Evolutionary conservation across 1,284 basidiomycete genomes (phyloP), one percentile per base, ranked within the genome.

Genomic region (Ganoderma sinense): DNA sequence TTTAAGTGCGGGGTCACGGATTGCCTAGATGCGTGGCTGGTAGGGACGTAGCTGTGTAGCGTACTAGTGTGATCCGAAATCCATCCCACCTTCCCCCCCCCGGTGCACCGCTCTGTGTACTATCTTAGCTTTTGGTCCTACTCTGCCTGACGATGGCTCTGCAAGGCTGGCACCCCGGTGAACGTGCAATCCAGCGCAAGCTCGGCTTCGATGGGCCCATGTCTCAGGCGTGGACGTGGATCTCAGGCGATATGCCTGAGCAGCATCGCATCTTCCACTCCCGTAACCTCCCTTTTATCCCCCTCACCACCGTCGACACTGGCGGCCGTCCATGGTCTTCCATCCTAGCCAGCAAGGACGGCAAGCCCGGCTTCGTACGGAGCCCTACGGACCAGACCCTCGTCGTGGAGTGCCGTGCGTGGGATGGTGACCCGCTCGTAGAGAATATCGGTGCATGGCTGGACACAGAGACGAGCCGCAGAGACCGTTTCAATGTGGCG

Each of bases 381-480:
- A 56, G 53, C 53, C 53, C 53, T 0, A 33, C 31, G 14, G 53
- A 56, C 31, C 53, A 10, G 53, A 26, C 53, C 16, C 29, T 56
- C 16, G 53, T 56, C 29, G 53, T 56, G 29, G 53, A 56, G 53
- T 56, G 53, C 14, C 53, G 53, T 56, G 53, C 53, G 29, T 56
- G 53, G 53, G 53, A 56, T 33, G 53, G 53, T 10, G 53, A 56
- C 3, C 53, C 53, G 18, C 53, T 56, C 6, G 16, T 56, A 16
- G 53, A 56, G 53, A 56, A 56, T 4, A 31, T 56, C 8, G 53
- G 53, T 56, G 53, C 53, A 16, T 56, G 53, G 53, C 14, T 56
- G 16, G 53, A 56, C 16, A 14, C 18, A 4, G 18, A 31, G 26
- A 29, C 29, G 53, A 56, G 53, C 11, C 23, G 53, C 29, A 56